A percentile compares a stretch with the other conserved stretches of the same genome.
Conservation (phyloP, 139 green algal genomes). For the Picochlorum sp. region DNA sequence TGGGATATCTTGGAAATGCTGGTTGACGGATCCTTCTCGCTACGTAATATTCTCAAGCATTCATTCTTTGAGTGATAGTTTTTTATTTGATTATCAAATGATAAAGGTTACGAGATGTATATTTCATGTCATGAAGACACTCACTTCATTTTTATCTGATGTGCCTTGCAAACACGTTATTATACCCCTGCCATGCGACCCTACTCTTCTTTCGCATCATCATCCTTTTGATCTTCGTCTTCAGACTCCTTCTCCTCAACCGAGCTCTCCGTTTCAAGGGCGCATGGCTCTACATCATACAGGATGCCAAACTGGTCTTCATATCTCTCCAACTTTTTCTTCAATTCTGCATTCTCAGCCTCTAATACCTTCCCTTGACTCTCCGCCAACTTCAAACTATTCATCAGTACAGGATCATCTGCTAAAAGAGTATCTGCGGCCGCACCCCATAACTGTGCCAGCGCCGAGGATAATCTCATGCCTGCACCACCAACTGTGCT, state of each 20-base stretch:
- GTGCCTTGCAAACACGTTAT: no score
- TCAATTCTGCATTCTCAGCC: constrained; percentile 6
- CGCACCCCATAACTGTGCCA: neutral
- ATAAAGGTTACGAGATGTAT: no score
- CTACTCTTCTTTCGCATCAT: no score
- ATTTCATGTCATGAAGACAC: no score
- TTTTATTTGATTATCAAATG: no score
- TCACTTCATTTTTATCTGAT: no score
- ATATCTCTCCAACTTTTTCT: constrained; percentile 2
- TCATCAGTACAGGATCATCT: constrained; percentile 2
- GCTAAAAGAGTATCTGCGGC: constrained; percentile 7
- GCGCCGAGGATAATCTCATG: neutral
- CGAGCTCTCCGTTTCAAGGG: neutral
- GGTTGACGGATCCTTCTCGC: no score
- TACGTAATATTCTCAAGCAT: no score
- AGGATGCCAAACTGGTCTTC: constrained; percentile 3
- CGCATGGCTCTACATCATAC: neutral
- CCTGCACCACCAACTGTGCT: neutral
- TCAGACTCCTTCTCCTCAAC: no score
- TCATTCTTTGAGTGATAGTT: no score
- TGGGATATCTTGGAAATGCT: constrained; percentile 41
- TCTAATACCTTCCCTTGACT: constrained; percentile 1
- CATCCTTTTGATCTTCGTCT: no score
- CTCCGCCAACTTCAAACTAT: neutral
- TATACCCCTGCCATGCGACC: no score